phyloP scores from a whole-genome alignment of 768 basidiomycete species.

The Cystofilobasidium ferigula region DNA sequence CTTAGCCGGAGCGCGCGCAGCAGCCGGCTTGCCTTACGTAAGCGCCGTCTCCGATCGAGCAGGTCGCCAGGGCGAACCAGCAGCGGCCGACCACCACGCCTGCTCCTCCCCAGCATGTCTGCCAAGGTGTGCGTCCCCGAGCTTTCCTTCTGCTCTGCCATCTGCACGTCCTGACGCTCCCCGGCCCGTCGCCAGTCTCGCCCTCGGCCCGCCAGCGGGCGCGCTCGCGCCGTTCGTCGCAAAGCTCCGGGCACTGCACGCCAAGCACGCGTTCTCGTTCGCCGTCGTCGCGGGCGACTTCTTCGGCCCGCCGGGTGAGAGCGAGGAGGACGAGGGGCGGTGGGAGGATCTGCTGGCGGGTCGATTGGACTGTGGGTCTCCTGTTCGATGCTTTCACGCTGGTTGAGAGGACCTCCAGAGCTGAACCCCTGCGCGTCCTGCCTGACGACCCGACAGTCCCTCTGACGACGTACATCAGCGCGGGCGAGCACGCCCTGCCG shows the following conservation, averaged over 20 bases:
- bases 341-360: slow-evolving; percentile 16
- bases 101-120: no score
- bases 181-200: slow-evolving; percentile 5
- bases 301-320: slow-evolving; percentile 6
- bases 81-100: no score
- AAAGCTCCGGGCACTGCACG: slow-evolving; percentile 20
- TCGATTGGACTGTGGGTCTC: slow-evolving; percentile 9
- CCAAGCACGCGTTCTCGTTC: slow-evolving; percentile 22
- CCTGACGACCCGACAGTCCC: slow-evolving; percentile 49
- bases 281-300: slow-evolving; percentile 22
- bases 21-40: no score
- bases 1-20: no score
- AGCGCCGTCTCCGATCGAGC: no score
- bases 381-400: not conserved
- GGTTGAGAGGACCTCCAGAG: no score
- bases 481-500: slow-evolving; percentile 68
- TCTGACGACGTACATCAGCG: slow-evolving; percentile 83
- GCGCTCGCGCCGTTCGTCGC: slow-evolving; percentile 13
- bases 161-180: not conserved
- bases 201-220: slow-evolving; percentile 21
- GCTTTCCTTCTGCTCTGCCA: no score
- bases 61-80: no score
- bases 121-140: no score
- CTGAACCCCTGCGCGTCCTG: not conserved
- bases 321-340: slow-evolving; percentile 11